Evolutionary conservation across 2,329 filamentous ascomycete genomes (phyloP).

Genomic region (Fusarium anguioides): DNA sequence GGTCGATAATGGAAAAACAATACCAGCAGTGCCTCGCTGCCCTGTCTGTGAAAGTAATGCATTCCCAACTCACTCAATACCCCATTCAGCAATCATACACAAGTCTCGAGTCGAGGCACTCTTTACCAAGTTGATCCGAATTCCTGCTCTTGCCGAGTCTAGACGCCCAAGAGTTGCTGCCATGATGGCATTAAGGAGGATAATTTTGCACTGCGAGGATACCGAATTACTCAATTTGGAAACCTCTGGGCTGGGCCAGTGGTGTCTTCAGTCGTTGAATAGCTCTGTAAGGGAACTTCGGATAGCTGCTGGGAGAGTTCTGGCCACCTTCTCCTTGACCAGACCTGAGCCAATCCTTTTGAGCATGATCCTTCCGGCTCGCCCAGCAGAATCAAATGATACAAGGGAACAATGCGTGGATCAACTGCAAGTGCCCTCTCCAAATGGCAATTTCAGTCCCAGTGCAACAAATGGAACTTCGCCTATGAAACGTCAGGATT

Average conservation of each 20-base stretch:
- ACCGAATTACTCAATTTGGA: slow-evolving; percentile 73
- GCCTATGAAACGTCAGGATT: slow-evolving; percentile 37
- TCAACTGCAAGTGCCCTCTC: neutral
- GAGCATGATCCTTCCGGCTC: slow-evolving; percentile 21
- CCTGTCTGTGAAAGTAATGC: slow-evolving; percentile 43
- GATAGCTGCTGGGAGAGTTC: slow-evolving; percentile 77
- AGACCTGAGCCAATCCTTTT: slow-evolving; percentile 27
- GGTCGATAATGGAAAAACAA: neutral
- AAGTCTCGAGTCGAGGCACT: slow-evolving; percentile 56
- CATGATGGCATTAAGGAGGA: slow-evolving; percentile 76
- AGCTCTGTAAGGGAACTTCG: slow-evolving; percentile 89
- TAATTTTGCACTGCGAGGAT: slow-evolving; percentile 74
- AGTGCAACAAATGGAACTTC: slow-evolving; percentile 21
- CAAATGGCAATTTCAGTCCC: neutral
- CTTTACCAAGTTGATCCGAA: slow-evolving; percentile 60
- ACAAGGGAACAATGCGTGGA: slow-evolving; percentile 12
- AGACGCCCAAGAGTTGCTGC: slow-evolving; percentile 74
- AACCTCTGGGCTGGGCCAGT: slow-evolving; percentile 76
- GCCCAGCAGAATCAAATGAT: slow-evolving; percentile 2
- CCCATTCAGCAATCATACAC: slow-evolving; percentile 14
- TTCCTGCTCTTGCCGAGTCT: slow-evolving; percentile 61
- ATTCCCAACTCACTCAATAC: neutral
- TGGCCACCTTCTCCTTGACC: slow-evolving; percentile 71
- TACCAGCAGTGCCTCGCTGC: slow-evolving; percentile 28
- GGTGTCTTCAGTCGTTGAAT: slow-evolving; percentile 82